phyloP scores from a whole-genome alignment of 768 basidiomycete species.

The Pholiota conissans region DNA sequence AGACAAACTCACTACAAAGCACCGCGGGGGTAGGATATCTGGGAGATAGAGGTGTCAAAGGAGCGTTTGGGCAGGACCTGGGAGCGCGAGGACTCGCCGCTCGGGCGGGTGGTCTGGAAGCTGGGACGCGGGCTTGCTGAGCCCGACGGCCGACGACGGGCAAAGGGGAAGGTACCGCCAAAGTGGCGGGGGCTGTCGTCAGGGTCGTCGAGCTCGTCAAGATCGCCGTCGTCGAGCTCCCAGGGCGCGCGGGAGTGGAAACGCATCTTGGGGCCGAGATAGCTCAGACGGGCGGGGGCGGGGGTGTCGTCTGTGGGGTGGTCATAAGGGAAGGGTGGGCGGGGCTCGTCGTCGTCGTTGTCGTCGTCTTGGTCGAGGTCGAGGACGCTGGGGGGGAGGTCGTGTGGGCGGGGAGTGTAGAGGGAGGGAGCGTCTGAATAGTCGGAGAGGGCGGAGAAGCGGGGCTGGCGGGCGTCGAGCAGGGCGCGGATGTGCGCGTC shows the following conservation, averaged over 20 bases:
- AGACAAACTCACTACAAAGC: slow-evolving; percentile 57
- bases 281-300: slow-evolving; percentile 56
- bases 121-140: slow-evolving; percentile 44
- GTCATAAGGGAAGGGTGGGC: slow-evolving; percentile 20
- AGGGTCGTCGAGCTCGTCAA: slow-evolving; percentile 48
- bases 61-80: slow-evolving; percentile 52
- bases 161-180: slow-evolving; percentile 22
- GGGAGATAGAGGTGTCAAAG: slow-evolving; percentile 56
- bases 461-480: slow-evolving; percentile 54
- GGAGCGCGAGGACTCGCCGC: slow-evolving; percentile 62
- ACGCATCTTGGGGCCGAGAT: slow-evolving; percentile 81
- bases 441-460: slow-evolving; percentile 56
- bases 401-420: slow-evolving; percentile 54
- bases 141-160: slow-evolving; percentile 38
- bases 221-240: slow-evolving; percentile 59
- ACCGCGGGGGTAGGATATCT: slow-evolving; percentile 49
- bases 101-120: slow-evolving; percentile 46
- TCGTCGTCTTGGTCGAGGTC: slow-evolving; percentile 57
- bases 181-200: slow-evolving; percentile 35
- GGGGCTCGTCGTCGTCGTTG: slow-evolving; percentile 31
- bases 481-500: slow-evolving; percentile 49
- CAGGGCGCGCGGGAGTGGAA: slow-evolving; percentile 82
- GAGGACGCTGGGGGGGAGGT: slow-evolving; percentile 50
- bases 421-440: slow-evolving; percentile 69
- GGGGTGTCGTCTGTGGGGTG: slow-evolving; percentile 45